Evolutionary conservation across 805 yeast species (phyloP).

Genomic region (Metschnikowia corniflorae): DNA sequence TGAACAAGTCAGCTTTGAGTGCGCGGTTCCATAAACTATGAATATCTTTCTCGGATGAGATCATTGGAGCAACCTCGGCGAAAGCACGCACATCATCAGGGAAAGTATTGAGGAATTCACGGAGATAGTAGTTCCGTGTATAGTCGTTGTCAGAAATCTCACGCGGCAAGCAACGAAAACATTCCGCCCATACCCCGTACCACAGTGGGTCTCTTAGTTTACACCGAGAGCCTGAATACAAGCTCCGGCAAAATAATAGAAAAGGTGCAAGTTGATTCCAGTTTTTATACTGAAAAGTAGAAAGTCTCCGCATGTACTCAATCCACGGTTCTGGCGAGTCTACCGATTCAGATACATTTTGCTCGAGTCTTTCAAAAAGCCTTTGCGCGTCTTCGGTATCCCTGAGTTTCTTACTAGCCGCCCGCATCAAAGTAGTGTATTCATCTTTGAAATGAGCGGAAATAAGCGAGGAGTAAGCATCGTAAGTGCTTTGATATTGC

Average conservation of each 20-base stretch:
- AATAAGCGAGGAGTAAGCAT: constrained; percentile 39
- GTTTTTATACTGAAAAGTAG: not conserved
- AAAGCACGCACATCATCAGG: not conserved
- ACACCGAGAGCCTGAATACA: constrained; percentile 4
- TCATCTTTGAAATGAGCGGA: constrained; percentile 23
- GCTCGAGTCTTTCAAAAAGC: constrained; percentile 37
- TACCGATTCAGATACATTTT: constrained; percentile 17
- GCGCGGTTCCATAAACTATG: no score
- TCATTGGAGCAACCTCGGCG: not conserved
- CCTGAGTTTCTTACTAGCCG: constrained; percentile 29
- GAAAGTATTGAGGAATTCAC: not conserved
- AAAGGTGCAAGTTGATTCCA: not conserved
- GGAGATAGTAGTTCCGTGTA: no score
- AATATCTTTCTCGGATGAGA: no score
- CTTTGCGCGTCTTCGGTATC: constrained; percentile 25
- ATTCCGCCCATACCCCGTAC: constrained; percentile 13
- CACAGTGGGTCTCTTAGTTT: constrained; percentile 7
- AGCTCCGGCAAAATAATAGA: constrained; percentile 26
- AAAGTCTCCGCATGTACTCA: constrained; percentile 29
- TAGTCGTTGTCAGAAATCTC: no score
- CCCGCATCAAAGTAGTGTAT: constrained; percentile 36
- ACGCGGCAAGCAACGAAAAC: no score
- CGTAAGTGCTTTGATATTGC: constrained; percentile 37
- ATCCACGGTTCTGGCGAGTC: constrained; percentile 25
- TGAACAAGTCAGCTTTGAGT: no score